Evolutionary conservation across 106 monocot genomes (phyloP), one percentile per base, ranked within the genome.

Genomic region (Agapanthus africanus): DNA sequence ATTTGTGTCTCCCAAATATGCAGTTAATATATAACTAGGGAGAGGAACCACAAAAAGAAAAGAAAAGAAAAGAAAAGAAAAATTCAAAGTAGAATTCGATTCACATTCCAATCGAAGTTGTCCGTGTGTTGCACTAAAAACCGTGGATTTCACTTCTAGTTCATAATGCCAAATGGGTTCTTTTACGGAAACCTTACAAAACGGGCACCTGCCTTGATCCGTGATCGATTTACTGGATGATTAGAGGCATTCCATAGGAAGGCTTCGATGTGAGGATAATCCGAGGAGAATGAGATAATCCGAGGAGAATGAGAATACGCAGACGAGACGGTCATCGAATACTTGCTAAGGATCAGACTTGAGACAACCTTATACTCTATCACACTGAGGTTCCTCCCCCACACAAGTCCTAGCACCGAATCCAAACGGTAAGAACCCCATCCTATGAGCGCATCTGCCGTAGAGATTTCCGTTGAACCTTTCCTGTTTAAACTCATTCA

Each of bases 361-460:
- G 90, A 41, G 28, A 85, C 87, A 14, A 90, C 64, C 80, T 87
- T 87, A 63, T 78, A 82, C 82, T 94, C 90, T 44, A 72, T 74
- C 40, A 52, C 42, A 1, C 85, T 73, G 3, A 94, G 70, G 77
- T 87, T 90, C 56, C 80, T 71, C 11, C 90, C 88, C 94, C 1
- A 94, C 47, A 72, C 94, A 94, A 0, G 83, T 25, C 74, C 90
- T 74, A 14, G 76, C 85, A 0, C 87, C 90, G 40, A 85, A 81
- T 0, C 94, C 94, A 44, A 94, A 94, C 7, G 90, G 90, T 7
- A 87, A 4, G 79, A 71, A 94, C 9, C 87, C 87, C 84, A 90
- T 74, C 65, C 82, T 59, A 62, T 94, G 90, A 63, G 41, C 77
- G 85, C 90, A 90, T 16, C 85, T 85, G 0, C 90, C 90, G 15